A percentile compares a stretch with the other conserved stretches of the same genome.
Evolutionary conservation across 768 basidiomycete genomes (phyloP).

Genomic region (Mycena haematopus): DNA sequence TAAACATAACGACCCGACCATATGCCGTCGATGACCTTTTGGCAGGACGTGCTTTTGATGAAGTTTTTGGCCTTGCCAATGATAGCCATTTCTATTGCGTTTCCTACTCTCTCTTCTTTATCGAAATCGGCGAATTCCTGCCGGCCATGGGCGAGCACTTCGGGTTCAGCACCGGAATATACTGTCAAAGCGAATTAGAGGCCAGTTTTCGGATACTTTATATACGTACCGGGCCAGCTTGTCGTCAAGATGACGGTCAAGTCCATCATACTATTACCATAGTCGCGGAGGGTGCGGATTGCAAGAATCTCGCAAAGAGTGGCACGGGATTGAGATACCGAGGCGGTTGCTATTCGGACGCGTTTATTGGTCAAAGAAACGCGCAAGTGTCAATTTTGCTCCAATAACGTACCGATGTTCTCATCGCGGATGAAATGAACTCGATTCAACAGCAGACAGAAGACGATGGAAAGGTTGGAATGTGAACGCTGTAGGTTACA

Average conservation of each 20-base stretch:
- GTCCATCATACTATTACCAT: constrained; percentile 70
- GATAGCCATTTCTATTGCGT: constrained; percentile 93
- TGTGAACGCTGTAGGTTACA: constrained; percentile 61
- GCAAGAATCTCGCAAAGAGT: constrained; percentile 91
- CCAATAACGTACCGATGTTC: constrained; percentile 45
- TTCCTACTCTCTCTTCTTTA: constrained; percentile 81
- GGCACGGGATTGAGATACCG: constrained; percentile 78
- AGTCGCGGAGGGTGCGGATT: constrained; percentile 75
- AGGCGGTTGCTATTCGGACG: constrained; percentile 52
- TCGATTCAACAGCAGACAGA: constrained; percentile 88
- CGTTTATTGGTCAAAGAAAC: not conserved
- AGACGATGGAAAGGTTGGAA: constrained; percentile 85
- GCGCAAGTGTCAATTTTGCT: not conserved
- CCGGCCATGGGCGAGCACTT: constrained; percentile 61
- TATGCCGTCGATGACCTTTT: constrained; percentile 87
- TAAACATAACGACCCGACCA: constrained; percentile 94
- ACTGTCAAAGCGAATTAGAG: constrained; percentile 41
- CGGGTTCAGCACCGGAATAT: constrained; percentile 74
- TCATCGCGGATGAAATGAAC: constrained; percentile 85
- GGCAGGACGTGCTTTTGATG: constrained; percentile 87
- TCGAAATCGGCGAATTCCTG: constrained; percentile 69
- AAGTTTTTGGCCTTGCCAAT: constrained; percentile 86
- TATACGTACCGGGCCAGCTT: constrained; percentile 58
- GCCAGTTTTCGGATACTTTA: not conserved
- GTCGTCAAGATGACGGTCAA: constrained; percentile 77